A percentile compares a stretch with the other conserved stretches of the same genome.
phyloP scores from a whole-genome alignment of 192 early-diverging fungal species.

The Umbelopsis vinacea region DNA sequence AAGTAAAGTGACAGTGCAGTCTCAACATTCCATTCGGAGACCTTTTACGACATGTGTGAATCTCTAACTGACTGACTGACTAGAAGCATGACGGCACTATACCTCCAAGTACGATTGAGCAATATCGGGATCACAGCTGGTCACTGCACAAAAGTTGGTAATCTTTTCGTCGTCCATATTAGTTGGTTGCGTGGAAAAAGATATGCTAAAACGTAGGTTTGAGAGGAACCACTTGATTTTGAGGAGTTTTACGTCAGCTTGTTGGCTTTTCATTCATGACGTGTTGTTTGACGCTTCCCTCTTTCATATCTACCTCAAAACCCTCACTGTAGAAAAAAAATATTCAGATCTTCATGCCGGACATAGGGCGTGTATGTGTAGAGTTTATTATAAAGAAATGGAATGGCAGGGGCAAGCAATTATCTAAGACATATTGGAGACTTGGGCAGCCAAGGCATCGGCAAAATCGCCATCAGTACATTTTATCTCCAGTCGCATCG shows the following conservation, averaged over 20 bases:
- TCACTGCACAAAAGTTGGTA: constrained; percentile 68
- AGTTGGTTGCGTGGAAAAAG: neutral
- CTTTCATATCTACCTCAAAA: neutral
- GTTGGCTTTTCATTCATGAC: neutral
- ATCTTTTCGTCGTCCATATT: constrained; percentile 35
- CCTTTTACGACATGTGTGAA: constrained; percentile 44
- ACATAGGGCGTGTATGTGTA: neutral
- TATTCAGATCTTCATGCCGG: too few relatives aligned
- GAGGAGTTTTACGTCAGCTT: constrained; percentile 2
- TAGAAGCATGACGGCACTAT: constrained; percentile 19
- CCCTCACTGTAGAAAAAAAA: neutral
- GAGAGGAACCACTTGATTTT: neutral
- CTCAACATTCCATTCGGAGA: constrained; percentile 75
- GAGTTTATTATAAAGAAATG: neutral
- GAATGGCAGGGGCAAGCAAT: neutral
- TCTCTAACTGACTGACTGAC: neutral
- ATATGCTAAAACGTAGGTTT: neutral
- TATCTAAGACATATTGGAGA: constrained; percentile 14
- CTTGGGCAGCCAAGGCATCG: constrained; percentile 32
- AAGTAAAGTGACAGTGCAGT: constrained; percentile 82
- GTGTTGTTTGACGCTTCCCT: neutral
- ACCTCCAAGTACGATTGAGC: constrained; percentile 74
- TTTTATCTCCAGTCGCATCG: constrained; percentile 58
- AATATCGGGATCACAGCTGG: constrained; percentile 71
- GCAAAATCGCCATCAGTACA: constrained; percentile 60